phyloP scores from a whole-genome alignment of 371 early-diverging fungal species.

The Saksenaea oblongispora region DNA sequence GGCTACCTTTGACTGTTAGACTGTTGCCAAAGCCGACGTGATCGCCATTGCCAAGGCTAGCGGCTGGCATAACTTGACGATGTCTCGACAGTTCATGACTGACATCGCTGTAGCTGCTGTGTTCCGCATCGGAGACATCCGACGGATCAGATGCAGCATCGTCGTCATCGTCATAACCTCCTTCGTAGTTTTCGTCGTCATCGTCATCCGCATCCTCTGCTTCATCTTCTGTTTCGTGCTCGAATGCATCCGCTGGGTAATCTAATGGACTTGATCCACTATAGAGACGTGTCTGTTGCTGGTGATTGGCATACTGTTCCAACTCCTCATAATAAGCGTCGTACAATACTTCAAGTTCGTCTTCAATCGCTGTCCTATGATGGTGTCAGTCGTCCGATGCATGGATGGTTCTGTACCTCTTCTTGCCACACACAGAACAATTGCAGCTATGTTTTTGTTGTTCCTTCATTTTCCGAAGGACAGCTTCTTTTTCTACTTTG shows the following conservation, averaged over 20 bases:
- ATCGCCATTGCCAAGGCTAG: conserved; percentile 8
- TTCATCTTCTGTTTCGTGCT: conserved; percentile 22
- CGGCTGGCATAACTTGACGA: conserved; percentile 2
- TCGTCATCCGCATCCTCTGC: conserved; percentile 27
- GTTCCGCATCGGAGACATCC: conserved; percentile 28
- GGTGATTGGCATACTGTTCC: conserved; percentile 83
- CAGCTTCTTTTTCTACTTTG: conserved; percentile 89
- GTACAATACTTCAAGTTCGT: conserved; percentile 88
- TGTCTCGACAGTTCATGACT: conserved; percentile 5
- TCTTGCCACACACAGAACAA: conserved; percentile 90
- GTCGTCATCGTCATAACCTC: conserved; percentile 40
- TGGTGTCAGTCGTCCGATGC: background rate
- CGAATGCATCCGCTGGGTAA: background rate
- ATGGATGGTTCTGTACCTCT: conserved; percentile 57
- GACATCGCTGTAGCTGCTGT: conserved; percentile 9
- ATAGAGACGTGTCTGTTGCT: conserved; percentile 56
- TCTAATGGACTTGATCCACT: conserved; percentile 14
- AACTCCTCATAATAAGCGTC: conserved; percentile 93
- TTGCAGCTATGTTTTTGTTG: conserved; percentile 90
- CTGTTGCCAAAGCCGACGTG: conserved; percentile 67
- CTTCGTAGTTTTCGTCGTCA: conserved; percentile 30
- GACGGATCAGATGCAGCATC: conserved; percentile 56
- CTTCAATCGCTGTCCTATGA: conserved; percentile 84
- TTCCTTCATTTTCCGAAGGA: conserved; percentile 90
- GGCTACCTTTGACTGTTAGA: conserved; percentile 72